Conservation (phyloP, 495 filamentous ascomycete species). For the Aspergillus olivimuriae region DNA sequence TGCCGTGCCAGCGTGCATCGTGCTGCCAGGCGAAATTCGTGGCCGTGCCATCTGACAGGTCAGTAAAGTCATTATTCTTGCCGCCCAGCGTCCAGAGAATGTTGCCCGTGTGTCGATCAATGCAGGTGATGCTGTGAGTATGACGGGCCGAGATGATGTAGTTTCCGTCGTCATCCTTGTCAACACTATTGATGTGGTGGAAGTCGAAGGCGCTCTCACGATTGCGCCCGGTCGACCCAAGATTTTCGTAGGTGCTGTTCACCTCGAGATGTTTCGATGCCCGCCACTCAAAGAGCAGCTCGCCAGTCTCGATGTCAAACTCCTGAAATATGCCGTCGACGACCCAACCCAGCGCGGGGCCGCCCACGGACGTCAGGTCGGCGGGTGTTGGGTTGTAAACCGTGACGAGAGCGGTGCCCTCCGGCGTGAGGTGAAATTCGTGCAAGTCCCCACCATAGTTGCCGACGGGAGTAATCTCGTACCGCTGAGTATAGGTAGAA, state of each 20-base stretch:
- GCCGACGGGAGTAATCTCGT: constrained; percentile 29
- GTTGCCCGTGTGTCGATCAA: constrained; percentile 29
- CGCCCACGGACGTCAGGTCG: constrained; percentile 15
- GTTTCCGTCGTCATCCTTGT: constrained; percentile 42
- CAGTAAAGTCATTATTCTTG: constrained; percentile 37
- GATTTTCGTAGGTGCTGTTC: constrained; percentile 14
- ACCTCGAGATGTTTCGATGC: constrained; percentile 22
- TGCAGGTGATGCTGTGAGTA: constrained; percentile 32
- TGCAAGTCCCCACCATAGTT: constrained; percentile 23
- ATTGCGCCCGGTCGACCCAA: constrained; percentile 8
- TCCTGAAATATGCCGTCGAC: constrained; percentile 32
- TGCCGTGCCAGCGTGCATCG: constrained; percentile 39
- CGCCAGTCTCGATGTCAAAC: constrained; percentile 26
- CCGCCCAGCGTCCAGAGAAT: constrained; percentile 43
- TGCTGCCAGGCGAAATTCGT: constrained; percentile 49
- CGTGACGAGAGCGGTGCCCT: constrained; percentile 17
- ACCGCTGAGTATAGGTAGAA: constrained; percentile 34
- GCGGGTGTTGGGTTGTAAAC: constrained; percentile 15
- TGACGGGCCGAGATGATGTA: constrained; percentile 49
- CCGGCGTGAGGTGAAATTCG: constrained; percentile 16
- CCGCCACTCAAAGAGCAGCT: constrained; percentile 34
- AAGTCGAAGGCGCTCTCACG: constrained; percentile 33
- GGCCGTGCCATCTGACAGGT: constrained; percentile 33
- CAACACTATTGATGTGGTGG: constrained; percentile 51
- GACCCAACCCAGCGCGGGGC: constrained; percentile 24